Base-by-base conservation (phyloP, 148 eudicot species). In the Camellia japonica region DNA sequence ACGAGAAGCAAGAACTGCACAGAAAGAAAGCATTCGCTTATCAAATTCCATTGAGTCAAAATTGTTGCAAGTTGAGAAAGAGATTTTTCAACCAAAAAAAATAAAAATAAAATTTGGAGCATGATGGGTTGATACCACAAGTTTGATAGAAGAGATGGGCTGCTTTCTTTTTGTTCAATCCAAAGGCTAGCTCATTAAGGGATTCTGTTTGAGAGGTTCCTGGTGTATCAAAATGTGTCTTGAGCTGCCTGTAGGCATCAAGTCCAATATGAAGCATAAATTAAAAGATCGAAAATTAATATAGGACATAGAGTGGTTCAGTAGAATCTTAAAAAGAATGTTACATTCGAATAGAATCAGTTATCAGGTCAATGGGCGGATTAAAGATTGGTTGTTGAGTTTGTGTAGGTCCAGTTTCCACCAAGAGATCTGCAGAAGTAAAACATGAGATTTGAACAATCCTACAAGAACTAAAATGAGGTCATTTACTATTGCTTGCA, bases 71-170 rank as follows among this genome's bases (percentile, higher is more conserved):
- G 18, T 51, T 6, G 49, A 19, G 44, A 76, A 30, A 41, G 41
- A 11, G 38, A 19, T 49, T 15, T 11, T 30, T 15, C 18, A 14
- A 8, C 2, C 61, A 19, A 73, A 12, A 51, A 20, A 16, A 23
- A 74, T 1, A 30, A 30, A 30, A 30, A 30, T 1, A 30, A 30
- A 30, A 1, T 1, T 30, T 30, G 38, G 6, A 18, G 23, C 18
- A 44, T 68, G 51, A 41, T 43, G 75, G 51, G 47, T 41, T 64
- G 23, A 58, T 91, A 96, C 99, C 98, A 74, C 98, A 93, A 78
- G 94, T 91, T 80, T 92, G 97, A 84, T 92, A 93, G 66, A 96
- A 96, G 30, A 96, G 92, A 80, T 90, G 87, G 16, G 98, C 97
- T 82, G 99, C 99, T 81, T 84, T 89, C 79, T 82, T 92, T 67